These are phyloP conservation scores for Jackrogersella multiformis DNA, from an alignment of 495 filamentous ascomycete species.

Conservation along the genomic window DNA sequence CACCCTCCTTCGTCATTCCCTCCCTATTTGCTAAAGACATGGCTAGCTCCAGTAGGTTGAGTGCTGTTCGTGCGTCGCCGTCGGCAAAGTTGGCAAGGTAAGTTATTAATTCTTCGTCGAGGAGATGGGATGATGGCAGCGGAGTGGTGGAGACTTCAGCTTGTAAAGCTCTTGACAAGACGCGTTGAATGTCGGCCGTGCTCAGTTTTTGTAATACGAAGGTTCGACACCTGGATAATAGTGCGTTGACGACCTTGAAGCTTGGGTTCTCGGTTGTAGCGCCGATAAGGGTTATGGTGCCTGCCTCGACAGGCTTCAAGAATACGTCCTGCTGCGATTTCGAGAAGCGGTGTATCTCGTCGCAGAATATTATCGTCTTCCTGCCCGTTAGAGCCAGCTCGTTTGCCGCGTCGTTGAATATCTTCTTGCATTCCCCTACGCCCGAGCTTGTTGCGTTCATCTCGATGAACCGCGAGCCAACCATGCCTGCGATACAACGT, in stretches of 20 bases:
- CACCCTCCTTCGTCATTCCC: conserved; percentile 65
- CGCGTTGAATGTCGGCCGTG: conserved; percentile 72
- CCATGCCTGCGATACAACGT: conserved; percentile 84
- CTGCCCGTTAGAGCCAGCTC: conserved; percentile 84
- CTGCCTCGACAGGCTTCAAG: conserved; percentile 89
- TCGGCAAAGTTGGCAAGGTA: conserved; percentile 89
- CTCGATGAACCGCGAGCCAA: conserved; percentile 88
- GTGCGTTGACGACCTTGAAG: conserved; percentile 90
- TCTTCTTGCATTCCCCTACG: conserved; percentile 94
- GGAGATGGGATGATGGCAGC: conserved; percentile 60
- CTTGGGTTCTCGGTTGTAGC: conserved; percentile 97
- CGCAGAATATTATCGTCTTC: conserved; percentile 96
- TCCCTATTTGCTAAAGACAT: conserved; percentile 60
- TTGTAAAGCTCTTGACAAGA: conserved; percentile 76
- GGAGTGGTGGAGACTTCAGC: conserved; percentile 56
- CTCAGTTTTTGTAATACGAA: conserved; percentile 84
- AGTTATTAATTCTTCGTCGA: conserved; percentile 77
- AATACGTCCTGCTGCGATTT: conserved; percentile 97
- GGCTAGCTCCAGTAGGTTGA: conserved; percentile 91
- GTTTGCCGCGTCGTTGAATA: conserved; percentile 84
- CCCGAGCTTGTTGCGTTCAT: conserved; percentile 93
- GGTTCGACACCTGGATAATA: conserved; percentile 88
- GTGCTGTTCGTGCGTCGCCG: conserved; percentile 89
- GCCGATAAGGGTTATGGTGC: conserved; percentile 89
- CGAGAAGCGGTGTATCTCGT: conserved; percentile 95